These are phyloP conservation scores for Psidium guajava DNA, from an alignment of 345 rosid genomes.

Conservation along the genomic window DNA sequence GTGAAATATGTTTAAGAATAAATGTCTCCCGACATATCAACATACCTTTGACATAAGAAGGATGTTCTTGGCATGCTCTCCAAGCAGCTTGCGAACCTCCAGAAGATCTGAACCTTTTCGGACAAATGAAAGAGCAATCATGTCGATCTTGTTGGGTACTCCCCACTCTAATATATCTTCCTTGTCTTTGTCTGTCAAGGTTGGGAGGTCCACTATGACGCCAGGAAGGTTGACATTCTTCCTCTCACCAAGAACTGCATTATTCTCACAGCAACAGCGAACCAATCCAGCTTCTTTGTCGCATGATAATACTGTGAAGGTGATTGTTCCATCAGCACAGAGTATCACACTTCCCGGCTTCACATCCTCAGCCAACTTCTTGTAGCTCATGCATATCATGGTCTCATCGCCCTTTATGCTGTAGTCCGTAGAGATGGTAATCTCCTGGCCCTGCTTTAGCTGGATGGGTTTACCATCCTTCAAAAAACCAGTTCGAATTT, in stretches of 20 bases:
- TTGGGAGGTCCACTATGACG: constrained; percentile 94
- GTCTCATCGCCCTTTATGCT: constrained; percentile 62
- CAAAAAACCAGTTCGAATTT: constrained; percentile 72
- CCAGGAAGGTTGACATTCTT: constrained; percentile 98
- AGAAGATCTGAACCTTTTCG: constrained; percentile 91
- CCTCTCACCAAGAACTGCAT: constrained; percentile 93
- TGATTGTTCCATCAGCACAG: constrained; percentile 93
- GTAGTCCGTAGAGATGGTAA: constrained; percentile 78
- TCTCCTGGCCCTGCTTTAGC: constrained; percentile 67
- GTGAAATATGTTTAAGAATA: background rate
- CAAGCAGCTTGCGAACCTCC: constrained; percentile 77
- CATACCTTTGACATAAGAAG: constrained; percentile 97
- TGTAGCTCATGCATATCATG: constrained; percentile 87
- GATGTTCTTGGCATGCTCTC: constrained; percentile 65
- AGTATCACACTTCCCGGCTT: constrained; percentile 86
- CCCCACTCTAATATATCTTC: constrained; percentile 94
- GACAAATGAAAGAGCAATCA: constrained; percentile 95
- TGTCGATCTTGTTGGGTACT: constrained; percentile 80
- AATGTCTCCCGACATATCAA: background rate
- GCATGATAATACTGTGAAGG: constrained; percentile 72
- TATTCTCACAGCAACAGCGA: constrained; percentile 75
- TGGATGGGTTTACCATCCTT: constrained; percentile 62
- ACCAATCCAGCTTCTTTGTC: constrained; percentile 62
- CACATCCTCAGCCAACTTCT: constrained; percentile 74
- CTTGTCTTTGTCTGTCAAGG: constrained; percentile 93